phyloP scores from a whole-genome alignment of 768 basidiomycete genomes.

The Cantharellus cinnabarinus region DNA sequence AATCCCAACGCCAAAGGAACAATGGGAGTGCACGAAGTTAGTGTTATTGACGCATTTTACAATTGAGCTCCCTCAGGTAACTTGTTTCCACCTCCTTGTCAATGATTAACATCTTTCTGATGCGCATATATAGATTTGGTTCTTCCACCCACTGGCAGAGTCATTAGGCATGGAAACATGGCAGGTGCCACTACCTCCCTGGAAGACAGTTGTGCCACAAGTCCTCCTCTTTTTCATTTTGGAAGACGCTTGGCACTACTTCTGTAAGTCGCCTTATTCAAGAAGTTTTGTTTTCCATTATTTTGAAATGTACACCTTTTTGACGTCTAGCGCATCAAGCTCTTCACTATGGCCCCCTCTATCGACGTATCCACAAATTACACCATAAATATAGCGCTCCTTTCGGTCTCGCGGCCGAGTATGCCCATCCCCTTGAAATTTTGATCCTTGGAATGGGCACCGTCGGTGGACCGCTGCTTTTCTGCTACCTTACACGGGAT shows the following conservation, averaged over 20 bases:
- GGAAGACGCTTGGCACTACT: slow-evolving; percentile 90
- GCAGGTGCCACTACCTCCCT: slow-evolving; percentile 76
- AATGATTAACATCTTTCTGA: neutral
- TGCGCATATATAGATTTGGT: slow-evolving; percentile 2
- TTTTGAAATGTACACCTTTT: neutral
- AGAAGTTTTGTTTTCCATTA: neutral
- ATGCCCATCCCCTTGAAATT: slow-evolving; percentile 92
- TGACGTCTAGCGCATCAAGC: slow-evolving; percentile 53
- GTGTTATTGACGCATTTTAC: slow-evolving; percentile 93
- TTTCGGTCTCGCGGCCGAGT: slow-evolving; percentile 93
- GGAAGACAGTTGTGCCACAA: slow-evolving; percentile 50
- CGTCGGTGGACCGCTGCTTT: slow-evolving; percentile 70
- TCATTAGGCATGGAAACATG: slow-evolving; percentile 76
- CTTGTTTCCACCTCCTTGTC: slow-evolving; percentile 4
- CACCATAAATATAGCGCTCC: slow-evolving; percentile 97
- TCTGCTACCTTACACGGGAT: slow-evolving; percentile 52
- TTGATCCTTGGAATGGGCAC: slow-evolving; percentile 86
- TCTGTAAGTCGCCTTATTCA: slow-evolving; percentile 26
- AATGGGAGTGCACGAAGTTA: slow-evolving; percentile 90
- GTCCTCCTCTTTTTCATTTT: slow-evolving; percentile 81
- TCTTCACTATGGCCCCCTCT: slow-evolving; percentile 64
- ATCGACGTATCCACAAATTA: slow-evolving; percentile 88
- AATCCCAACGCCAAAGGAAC: slow-evolving; percentile 55
- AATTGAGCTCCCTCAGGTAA: slow-evolving; percentile 75
- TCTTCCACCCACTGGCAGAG: slow-evolving; percentile 35